Evolutionary conservation across 441 rosid species (phyloP), one percentile per base, ranked within the genome.

Genomic region (Erodium trifolium): DNA sequence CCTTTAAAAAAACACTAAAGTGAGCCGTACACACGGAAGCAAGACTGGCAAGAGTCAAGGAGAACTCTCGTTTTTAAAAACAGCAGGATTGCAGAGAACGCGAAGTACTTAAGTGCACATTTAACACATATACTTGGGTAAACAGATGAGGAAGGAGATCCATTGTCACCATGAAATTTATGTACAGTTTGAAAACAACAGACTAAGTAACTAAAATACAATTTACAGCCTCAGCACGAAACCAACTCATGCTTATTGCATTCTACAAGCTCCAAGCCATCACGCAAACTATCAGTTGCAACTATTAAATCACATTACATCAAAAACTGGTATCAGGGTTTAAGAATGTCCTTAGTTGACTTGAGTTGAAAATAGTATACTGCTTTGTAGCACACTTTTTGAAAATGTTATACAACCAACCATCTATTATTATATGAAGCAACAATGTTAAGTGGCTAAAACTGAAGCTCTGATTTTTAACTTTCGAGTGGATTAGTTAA

Each of bases 311-410:
- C 17, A n/a, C 17, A n/a, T 14, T 14, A 51, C 19, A 55, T 59
- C 63, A 59, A 19, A 18, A 9, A 59, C 13, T 8, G 17, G 63
- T 19, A 59, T 13, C 63, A 18, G 63, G 34, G 9, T 12, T 19
- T 19, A 23, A 60, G 65, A 10, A 19, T 59, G 29, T 10, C 31
- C 13, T 8, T 10, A 23, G 65, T 60, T 60, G 14, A 60, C 65
- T 60, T 19, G 35, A 60, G 14, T 60, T 60, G 65, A 60, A 57
- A 60, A 60, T 2, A 60, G 34, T 60, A 3, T 60, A 60, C n/a
- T 14, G 59, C 17, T 51, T n/a, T 51, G 19, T 47, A 47, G 4
- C 14, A 47, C 10, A 47, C 53, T 11, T 17, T 59, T 18, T 18
- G 63, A 18, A 59, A 37, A 4, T 37, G 41, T 37, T 8, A 9